Evolutionary conservation across 139 green algal species (phyloP).

Genomic region (Chlorella sp.): DNA sequence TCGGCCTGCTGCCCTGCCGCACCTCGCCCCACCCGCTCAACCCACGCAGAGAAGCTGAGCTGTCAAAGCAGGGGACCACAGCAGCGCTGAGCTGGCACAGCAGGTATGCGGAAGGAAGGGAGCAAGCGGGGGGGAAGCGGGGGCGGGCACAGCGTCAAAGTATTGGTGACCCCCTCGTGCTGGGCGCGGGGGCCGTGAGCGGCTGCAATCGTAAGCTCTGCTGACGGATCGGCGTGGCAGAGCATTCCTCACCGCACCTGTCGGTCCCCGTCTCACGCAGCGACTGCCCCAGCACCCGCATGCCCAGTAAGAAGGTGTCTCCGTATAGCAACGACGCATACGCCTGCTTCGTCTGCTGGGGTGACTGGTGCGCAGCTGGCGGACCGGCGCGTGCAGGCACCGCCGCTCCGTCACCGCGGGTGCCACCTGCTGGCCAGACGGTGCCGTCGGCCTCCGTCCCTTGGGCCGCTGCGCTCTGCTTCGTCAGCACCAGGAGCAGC

Average conservation of each 20-base stretch:
- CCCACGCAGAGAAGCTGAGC: neutral
- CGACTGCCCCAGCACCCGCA: constrained; percentile 72
- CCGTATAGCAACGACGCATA: constrained; percentile 73
- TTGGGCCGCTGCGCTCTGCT: no score
- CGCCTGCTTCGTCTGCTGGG: constrained; percentile 57
- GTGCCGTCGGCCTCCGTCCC: no score
- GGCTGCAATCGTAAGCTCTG: neutral
- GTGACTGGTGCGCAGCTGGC: neutral
- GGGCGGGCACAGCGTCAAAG: no score
- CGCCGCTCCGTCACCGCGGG: neutral
- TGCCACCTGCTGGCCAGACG: no score
- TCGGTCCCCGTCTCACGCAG: constrained; percentile 61
- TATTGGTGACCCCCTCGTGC: no score
- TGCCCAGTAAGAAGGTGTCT: constrained; percentile 66
- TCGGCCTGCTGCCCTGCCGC: no score
- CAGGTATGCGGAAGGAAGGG: no score
- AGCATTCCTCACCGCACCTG: constrained; percentile 10
- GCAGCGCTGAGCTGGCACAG: no score
- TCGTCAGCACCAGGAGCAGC: no score
- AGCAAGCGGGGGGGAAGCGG: no score
- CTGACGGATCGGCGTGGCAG: neutral
- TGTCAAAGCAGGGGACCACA: neutral
- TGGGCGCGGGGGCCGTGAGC: no score
- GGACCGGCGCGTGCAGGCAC: neutral
- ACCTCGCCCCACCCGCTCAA: no score